These are phyloP conservation scores for Ophiostoma sp. DNA, from an alignment of 2,329 filamentous ascomycete genomes.

Conservation along the genomic window DNA sequence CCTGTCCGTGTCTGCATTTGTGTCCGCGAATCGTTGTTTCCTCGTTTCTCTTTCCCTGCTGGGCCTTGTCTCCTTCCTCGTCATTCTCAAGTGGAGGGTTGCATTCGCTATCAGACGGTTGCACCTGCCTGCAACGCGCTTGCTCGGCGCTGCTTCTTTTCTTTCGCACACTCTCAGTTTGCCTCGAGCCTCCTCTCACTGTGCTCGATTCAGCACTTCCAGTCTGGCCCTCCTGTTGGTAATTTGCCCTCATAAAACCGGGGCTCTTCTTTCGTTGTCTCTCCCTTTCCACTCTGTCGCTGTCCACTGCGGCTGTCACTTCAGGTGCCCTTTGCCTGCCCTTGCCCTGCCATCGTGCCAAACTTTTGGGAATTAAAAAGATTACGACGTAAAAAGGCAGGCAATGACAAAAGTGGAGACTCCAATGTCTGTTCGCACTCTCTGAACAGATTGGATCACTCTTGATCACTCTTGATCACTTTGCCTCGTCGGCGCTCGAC, in stretches of 20 bases:
- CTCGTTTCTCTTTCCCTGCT: neutral
- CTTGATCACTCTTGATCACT: neutral
- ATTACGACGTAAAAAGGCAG: too few species aligned
- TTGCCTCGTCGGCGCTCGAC: neutral
- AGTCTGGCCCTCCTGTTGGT: neutral
- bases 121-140: neutral
- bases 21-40: neutral
- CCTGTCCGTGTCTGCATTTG: neutral
- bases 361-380: constrained; percentile 1
- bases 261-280: neutral
- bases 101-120: constrained; percentile 1
- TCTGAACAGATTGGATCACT: neutral
- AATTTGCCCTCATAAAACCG: constrained; percentile 7
- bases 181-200: neutral
- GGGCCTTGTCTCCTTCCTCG: neutral
- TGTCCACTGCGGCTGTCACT: neutral
- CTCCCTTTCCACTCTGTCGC: neutral
- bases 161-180: neutral
- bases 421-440: constrained; percentile 1
- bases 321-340: neutral
- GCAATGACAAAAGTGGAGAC: constrained; percentile 5
- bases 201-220: neutral
- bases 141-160: neutral
- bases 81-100: neutral
- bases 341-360: constrained; percentile 16